phyloP scores from a whole-genome alignment of 2,329 filamentous ascomycete genomes.

The Calonectria honghensis region DNA sequence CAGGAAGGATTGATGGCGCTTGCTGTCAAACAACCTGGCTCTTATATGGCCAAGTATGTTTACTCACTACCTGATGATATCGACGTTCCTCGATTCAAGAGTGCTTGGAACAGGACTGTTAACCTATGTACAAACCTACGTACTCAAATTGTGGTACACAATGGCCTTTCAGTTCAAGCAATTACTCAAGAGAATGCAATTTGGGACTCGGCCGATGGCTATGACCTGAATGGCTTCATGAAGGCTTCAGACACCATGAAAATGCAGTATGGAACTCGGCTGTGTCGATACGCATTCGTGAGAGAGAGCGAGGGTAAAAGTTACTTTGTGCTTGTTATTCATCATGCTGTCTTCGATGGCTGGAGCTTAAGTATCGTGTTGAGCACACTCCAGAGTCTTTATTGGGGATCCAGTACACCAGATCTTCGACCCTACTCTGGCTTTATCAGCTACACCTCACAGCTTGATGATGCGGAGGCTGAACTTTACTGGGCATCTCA shows the following conservation, averaged over 20 bases:
- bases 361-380: background rate
- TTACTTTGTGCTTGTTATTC: conserved; percentile 19
- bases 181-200: background rate
- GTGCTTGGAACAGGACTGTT: background rate
- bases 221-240: background rate
- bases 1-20: conserved; percentile 9
- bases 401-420: background rate
- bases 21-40: background rate
- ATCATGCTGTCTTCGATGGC: conserved; percentile 22
- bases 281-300: background rate
- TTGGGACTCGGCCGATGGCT: conserved; percentile 13
- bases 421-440: background rate
- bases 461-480: background rate
- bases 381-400: conserved; percentile 7
- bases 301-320: background rate
- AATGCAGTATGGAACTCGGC: background rate
- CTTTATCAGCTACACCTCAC: background rate
- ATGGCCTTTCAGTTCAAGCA: conserved; percentile 3
- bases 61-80: background rate
- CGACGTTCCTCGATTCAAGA: background rate
- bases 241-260: background rate
- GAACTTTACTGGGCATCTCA: background rate
- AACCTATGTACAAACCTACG: conserved; percentile 11
- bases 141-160: background rate
- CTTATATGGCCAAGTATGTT: conserved; percentile 1